Evolutionary conservation across 139 green algal species (phyloP).

Genomic region (Chlorella sp.): DNA sequence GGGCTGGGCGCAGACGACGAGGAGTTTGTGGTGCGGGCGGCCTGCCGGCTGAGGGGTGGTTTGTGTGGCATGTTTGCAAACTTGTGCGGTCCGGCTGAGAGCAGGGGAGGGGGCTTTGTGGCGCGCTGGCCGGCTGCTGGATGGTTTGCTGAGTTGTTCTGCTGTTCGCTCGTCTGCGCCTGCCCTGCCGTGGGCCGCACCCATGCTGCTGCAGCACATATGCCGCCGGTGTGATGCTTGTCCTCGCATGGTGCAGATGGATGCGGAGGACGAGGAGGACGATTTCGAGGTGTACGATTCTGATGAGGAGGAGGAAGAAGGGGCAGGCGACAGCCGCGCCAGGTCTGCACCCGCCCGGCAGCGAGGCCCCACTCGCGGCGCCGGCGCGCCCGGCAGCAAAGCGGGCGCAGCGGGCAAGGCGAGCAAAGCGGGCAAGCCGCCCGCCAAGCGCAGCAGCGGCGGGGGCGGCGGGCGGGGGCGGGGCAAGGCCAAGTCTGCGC

Average conservation of each 20-base stretch:
- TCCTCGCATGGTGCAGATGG: not conserved
- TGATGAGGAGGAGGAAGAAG: constrained; percentile 18
- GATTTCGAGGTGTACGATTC: constrained; percentile 24
- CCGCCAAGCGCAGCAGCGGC: not conserved
- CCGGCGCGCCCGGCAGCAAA: not conserved
- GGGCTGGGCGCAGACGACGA: not conserved
- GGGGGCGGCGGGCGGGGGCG: not conserved
- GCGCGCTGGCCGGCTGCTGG: too few relatives aligned
- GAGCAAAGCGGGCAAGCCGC: not conserved
- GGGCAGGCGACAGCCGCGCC: not conserved
- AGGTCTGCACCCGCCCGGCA: not conserved
- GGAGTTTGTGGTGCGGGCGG: not conserved
- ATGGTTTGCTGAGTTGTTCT: too few relatives aligned
- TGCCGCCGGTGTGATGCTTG: too few relatives aligned
- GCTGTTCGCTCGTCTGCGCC: too few relatives aligned
- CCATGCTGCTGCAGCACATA: too few relatives aligned
- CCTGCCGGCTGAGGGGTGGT: too few relatives aligned
- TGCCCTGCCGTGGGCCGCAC: too few relatives aligned
- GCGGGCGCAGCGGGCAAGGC: not conserved
- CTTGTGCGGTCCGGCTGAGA: too few relatives aligned
- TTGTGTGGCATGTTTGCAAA: too few relatives aligned
- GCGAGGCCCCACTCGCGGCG: not conserved
- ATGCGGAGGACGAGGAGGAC: constrained; percentile 14
- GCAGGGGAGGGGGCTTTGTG: too few relatives aligned
- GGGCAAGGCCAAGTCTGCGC: not conserved